phyloP scores from a whole-genome alignment of 1,284 basidiomycete genomes.

The Termitomyces sp. region DNA sequence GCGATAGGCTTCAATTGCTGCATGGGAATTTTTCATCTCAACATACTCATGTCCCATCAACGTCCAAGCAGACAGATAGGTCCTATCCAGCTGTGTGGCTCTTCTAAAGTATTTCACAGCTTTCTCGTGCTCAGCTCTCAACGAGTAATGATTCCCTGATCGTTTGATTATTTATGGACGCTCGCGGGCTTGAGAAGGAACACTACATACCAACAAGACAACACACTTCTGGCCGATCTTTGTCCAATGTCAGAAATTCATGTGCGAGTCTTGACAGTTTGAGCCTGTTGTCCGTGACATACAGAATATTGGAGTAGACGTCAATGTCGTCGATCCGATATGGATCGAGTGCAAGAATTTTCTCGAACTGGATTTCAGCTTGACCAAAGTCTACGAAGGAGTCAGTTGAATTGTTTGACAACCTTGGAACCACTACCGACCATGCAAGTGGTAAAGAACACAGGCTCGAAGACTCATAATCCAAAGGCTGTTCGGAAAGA shows the following conservation, averaged over 20 bases:
- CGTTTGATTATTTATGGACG: constrained; percentile 1
- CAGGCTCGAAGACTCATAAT: constrained; percentile 82
- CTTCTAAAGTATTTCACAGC: constrained; percentile 94
- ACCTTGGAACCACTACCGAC: constrained; percentile 38
- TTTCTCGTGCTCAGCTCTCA: constrained; percentile 90
- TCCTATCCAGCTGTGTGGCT: constrained; percentile 90
- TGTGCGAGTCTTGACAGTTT: constrained; percentile 92
- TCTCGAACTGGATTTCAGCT: constrained; percentile 81
- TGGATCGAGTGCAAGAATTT: constrained; percentile 77
- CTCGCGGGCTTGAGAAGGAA: constrained; percentile 10
- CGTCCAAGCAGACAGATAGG: constrained; percentile 98
- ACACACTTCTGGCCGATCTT: constrained; percentile 91
- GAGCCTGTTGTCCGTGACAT: constrained; percentile 86
- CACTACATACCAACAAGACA: constrained; percentile 75
- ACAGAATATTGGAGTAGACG: constrained; percentile 95
- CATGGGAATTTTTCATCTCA: constrained; percentile 98
- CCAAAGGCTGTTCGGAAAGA: constrained; percentile 84
- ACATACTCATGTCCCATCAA: constrained; percentile 98
- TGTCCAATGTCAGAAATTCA: constrained; percentile 82
- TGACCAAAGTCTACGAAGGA: constrained; percentile 69
- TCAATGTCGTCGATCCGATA: constrained; percentile 94
- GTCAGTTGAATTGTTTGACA: constrained; percentile 2
- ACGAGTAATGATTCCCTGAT: constrained; percentile 93
- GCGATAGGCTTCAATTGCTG: constrained; percentile 96
- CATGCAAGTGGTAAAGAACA: constrained; percentile 86